Base-by-base conservation (phyloP, 2,329 filamentous ascomycete genomes). In the Hirsutella rhossiliensis region DNA sequence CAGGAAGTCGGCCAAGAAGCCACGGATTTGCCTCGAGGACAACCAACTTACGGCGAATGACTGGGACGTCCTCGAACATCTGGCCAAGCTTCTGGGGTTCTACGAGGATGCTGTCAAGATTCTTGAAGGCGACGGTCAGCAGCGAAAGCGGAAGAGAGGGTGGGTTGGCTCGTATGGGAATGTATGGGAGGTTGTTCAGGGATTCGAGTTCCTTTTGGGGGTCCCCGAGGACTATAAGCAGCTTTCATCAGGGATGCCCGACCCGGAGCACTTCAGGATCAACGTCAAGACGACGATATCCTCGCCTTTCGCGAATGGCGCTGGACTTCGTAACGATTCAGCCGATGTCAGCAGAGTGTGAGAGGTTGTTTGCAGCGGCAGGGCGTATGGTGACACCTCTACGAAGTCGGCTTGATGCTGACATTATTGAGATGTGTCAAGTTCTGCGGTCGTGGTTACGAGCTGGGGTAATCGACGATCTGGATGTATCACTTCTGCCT, bases 91-190 rank as follows among this genome's bases (percentile, higher is more conserved):
- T 34, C 40, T 51, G 8, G 29, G 37, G 9, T 45, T 36, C 34
- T 47, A 45, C 18, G 46, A 50, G 29, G 41, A 45, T 38, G 43
- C 43, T 3, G 43, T 49, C 17, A 48, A 45, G 38, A 49, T 38
- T 15, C 42, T 49, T 18, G 45, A 51, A 38, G 49, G 47, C 12
- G 45, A 49, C 19, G 45, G 47, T 17, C 38, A 46, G 19, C 18
- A 30, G 15, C 37, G 38, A 8, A 47, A 38, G 38, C 40, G 44
- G 17, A 48, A 49, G 37, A n/a, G 37, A 23, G 47, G 47, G 13
- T 51, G 38, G 41, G 15, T 32, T n/a, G 44, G 47, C n/a, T 47
- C 43, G 5, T 49, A 47, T 32, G 45, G 43, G 2, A 45, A 43
- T n/a, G 17, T 45, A 0, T 49, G 46, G 42, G 49, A 52, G n/a